Percentiles rank a stretch among this genome's conserved stretches.
Conservation (phyloP, 129 eudicot species). For the sunflower (Helianthus annuus) region DNA sequence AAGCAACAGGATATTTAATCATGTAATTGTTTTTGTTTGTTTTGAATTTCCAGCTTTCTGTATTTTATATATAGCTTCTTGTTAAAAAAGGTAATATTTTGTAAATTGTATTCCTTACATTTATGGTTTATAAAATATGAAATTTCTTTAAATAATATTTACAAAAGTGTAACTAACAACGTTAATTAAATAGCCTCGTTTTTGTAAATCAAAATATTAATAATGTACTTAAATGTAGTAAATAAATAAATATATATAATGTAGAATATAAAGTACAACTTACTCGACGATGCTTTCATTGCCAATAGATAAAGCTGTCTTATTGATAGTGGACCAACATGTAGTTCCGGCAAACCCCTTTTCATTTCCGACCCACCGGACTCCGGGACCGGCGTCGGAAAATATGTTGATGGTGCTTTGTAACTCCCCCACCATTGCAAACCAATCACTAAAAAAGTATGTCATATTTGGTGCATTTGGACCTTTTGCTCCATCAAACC, state of each 20-base stretch:
- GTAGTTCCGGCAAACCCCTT: constrained; percentile 73
- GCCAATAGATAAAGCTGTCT: constrained; percentile 70
- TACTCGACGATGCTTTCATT: constrained; percentile 69
- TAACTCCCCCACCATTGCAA: constrained; percentile 69
- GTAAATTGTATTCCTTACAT: too few relatives aligned
- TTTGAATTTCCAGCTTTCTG: too few relatives aligned
- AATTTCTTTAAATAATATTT: not conserved
- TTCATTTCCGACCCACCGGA: constrained; percentile 93
- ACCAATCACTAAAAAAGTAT: constrained; percentile 79
- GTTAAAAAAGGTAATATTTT: too few relatives aligned
- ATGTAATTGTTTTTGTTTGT: too few relatives aligned
- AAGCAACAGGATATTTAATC: too few relatives aligned
- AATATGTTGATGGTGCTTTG: constrained; percentile 90
- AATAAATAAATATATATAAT: not conserved
- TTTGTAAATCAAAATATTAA: not conserved
- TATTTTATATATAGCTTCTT: too few relatives aligned
- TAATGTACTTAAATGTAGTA: not conserved
- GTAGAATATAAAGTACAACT: constrained; percentile 18
- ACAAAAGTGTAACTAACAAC: not conserved
- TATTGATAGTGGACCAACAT: constrained; percentile 88
- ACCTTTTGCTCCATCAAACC: constrained; percentile 97
- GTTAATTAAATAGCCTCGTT: not conserved
- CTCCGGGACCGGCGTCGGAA: constrained; percentile 92
- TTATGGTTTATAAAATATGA: too few relatives aligned
- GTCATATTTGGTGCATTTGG: constrained; percentile 72